phyloP scores from a whole-genome alignment of 495 filamentous ascomycete genomes.

The Trypethelium eluteriae region DNA sequence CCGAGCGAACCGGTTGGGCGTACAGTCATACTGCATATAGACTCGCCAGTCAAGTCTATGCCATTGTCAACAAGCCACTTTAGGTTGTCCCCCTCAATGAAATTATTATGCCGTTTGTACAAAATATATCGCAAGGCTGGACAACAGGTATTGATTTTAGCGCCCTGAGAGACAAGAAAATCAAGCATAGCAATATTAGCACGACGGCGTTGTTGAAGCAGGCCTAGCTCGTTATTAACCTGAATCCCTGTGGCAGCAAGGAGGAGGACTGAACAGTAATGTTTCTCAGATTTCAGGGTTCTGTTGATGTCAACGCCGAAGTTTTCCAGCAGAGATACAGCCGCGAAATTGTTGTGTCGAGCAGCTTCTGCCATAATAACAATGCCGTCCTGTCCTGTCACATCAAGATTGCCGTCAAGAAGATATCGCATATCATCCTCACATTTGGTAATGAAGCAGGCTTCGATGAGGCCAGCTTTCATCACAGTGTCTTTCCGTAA shows the following conservation, averaged over 20 bases:
- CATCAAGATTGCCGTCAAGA: neutral
- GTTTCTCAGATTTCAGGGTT: neutral
- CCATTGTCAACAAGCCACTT: neutral
- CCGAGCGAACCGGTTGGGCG: neutral
- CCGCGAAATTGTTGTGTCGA: neutral
- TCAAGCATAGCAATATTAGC: neutral
- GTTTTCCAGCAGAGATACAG: neutral
- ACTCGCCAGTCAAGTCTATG: neutral
- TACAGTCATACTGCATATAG: neutral
- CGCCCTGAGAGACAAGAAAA: neutral
- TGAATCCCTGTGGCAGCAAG: neutral
- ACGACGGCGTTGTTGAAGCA: neutral
- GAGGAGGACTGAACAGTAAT: neutral
- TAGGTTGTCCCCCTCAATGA: neutral
- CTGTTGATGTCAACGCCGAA: neutral
- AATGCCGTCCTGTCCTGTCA: neutral
- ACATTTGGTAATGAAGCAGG: neutral
- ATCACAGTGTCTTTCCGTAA: neutral
- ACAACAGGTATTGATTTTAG: neutral
- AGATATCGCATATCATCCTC: neutral
- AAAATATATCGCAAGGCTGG: neutral
- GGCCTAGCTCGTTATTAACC: neutral
- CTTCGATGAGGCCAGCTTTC: constrained; percentile 3
- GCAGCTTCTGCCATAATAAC: neutral
- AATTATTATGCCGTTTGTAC: neutral